Evolutionary conservation across 2,329 filamentous ascomycete genomes (phyloP).

Genomic region (Stachybotrys elegans): DNA sequence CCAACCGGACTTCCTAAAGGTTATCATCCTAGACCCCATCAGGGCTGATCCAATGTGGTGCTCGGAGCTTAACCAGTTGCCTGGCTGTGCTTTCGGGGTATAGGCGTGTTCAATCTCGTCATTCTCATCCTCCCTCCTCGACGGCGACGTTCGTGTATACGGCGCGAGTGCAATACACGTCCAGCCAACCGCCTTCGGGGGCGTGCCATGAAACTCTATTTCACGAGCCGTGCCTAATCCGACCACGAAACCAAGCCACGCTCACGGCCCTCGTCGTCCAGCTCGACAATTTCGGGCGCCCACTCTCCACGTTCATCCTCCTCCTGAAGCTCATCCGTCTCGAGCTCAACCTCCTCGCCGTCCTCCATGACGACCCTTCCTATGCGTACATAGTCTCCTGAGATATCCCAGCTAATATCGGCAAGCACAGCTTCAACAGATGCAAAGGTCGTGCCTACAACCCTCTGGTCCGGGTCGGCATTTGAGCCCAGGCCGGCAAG

Average conservation of each 20-base stretch:
- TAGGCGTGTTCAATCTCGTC: too few species aligned
- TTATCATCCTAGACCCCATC: too few species aligned
- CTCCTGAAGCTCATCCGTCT: slow-evolving; percentile 44
- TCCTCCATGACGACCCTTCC: slow-evolving; percentile 49
- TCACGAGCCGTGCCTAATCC: slow-evolving; percentile 19
- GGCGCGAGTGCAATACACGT: too few species aligned
- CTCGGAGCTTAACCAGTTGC: too few species aligned
- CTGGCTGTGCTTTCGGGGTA: too few species aligned
- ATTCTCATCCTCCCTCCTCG: too few species aligned
- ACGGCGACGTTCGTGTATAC: too few species aligned
- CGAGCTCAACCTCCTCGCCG: slow-evolving; percentile 42
- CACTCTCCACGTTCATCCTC: slow-evolving; percentile 52
- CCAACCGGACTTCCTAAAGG: too few species aligned
- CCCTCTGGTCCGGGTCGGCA: slow-evolving; percentile 34
- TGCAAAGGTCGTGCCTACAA: slow-evolving; percentile 42
- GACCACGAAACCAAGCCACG: slow-evolving; percentile 46
- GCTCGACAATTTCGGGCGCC: slow-evolving; percentile 46
- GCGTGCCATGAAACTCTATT: too few species aligned
- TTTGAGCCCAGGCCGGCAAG: slow-evolving; percentile 28
- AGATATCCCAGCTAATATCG: slow-evolving; percentile 52
- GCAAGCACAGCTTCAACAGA: slow-evolving; percentile 25
- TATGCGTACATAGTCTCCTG: slow-evolving; percentile 41
- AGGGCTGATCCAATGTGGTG: too few species aligned
- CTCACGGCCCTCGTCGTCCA: slow-evolving; percentile 48
- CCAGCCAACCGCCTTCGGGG: too few species aligned